Evolutionary conservation across 345 rosid genomes (phyloP), one percentile per base, ranked within the genome.

Genomic region (Geranium rotundifolium): DNA sequence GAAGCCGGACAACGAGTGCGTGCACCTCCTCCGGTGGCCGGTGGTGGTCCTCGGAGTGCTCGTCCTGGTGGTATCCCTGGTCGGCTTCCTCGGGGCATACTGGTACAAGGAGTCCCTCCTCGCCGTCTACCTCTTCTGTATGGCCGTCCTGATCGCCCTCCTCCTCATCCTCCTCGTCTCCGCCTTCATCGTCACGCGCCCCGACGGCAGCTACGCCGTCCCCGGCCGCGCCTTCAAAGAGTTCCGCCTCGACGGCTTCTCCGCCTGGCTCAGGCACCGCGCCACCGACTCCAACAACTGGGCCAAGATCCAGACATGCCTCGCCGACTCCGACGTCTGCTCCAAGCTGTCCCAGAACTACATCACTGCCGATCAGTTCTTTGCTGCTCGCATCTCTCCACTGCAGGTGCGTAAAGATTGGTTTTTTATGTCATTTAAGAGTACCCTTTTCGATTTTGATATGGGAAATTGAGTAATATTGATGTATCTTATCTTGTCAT

Each of bases 21-120:
- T 88, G 76, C 86, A 80, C 74, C 76, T 72, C 66, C 63, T 82
- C 70, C 89, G 96, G 14, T 91, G 98, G 98, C 98, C 96, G 6
- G 68, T 89, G 60, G 85, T 91, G 52, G 62, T 85, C 56, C 87
- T 91, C 57, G 98, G 98, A 20, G 63, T 80, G 61, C 90, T 91
- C 10, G 68, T 91, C 76, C 90, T 91, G 66, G 27, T 89, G n/a
- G 92, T 91, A 70, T 81, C 92, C 41, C 92, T 90, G 19, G 72
- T 83, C 2, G 98, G 98, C 29, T 91, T 91, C 65, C 73, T 91
- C 27, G 96, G 96, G 8, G 95, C 96, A 1, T 87, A 91, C 80
- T 79, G 87, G 83, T 87, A 89, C 78, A 87, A 85, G 71, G 90
- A 89, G 65, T 83, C 90, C 16, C 82, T 91, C 19, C 61, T 91